Base-by-base conservation (phyloP, 2,329 filamentous ascomycete genomes). In the Xylariaceae sp. region DNA sequence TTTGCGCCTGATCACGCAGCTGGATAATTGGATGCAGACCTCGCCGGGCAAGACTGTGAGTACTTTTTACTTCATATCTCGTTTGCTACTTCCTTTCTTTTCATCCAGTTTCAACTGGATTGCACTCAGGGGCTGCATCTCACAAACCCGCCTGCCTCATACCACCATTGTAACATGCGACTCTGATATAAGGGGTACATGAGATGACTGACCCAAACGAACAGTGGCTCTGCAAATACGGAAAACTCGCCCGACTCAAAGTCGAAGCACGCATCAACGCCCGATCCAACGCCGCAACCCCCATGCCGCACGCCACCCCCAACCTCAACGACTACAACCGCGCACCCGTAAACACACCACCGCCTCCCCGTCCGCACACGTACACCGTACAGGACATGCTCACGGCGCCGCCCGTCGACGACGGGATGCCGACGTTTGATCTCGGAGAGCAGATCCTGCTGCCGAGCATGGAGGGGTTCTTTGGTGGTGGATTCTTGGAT, bases 401-500 rank as follows among this genome's bases (percentile, higher is more conserved):
- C 17, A 35, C 62, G 37, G 39, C 60, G 17, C n/a, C 62, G 30
- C 45, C 56, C 5, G 65, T 62, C 18, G 63, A 67, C 35, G 44
- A 59, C 0, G 57, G 47, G 7, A 53, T 66, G 49, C 59, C 62
- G 15, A 52, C 55, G 9, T 69, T 67, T 47, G 65, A 65, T 50
- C 39, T 68, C 2, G 60, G 62, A 3, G 68, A 69, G 47, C 63
- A 71, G 55, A 51, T 66, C 1, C 62, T 69, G 23, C 70, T 72
- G 52, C 70, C 70, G 4, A 71, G 67, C 47, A 72, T 72, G 70
- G 70, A 72, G 60, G 70, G 70, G 17, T 72, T 71, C 55, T 72
- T 72, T 51, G 69, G 69, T 3, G 71, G 71, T 10, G 69, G 70
- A 2, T 71, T 72, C 23, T 57, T 72, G 18, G 69, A 71, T 57